Percentiles rank a stretch among this genome's conserved stretches.
phyloP scores from a whole-genome alignment of 345 rosid genomes.

The Hibiscus mutabilis region DNA sequence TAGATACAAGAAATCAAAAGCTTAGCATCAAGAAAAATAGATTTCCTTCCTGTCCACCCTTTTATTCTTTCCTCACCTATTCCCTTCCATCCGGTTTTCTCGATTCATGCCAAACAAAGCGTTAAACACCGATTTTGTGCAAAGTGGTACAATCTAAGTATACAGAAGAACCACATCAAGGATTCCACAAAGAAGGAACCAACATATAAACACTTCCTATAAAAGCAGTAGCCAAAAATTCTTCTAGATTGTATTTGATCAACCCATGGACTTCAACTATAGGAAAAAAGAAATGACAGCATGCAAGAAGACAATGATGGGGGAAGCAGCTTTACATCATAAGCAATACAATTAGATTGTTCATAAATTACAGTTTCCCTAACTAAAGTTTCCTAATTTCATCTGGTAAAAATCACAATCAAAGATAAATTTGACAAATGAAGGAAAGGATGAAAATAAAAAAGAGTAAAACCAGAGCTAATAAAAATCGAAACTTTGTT shows the following conservation, averaged over 20 bases:
- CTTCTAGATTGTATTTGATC: not conserved
- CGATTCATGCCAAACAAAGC: not conserved
- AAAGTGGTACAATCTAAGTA: not conserved
- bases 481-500: not conserved
- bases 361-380: not conserved
- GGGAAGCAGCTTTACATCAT: not conserved
- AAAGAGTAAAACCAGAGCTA: not conserved
- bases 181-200: not conserved
- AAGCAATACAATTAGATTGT: not conserved
- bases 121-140: not conserved
- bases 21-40: not conserved
- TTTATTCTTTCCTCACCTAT: not conserved
- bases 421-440: not conserved
- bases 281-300: not conserved
- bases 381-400: not conserved
- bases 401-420: not conserved
- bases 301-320: not conserved
- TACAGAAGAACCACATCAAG: not conserved
- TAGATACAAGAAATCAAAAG: not conserved
- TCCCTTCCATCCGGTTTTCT: not conserved
- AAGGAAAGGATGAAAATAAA: not conserved
- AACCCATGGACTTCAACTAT: too few relatives aligned
- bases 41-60: not conserved
- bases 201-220: not conserved
- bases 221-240: not conserved